Evolutionary conservation across 495 filamentous ascomycete genomes (phyloP), one percentile per base, ranked within the genome.

Genomic region (Aspergillus carlsbadensis): DNA sequence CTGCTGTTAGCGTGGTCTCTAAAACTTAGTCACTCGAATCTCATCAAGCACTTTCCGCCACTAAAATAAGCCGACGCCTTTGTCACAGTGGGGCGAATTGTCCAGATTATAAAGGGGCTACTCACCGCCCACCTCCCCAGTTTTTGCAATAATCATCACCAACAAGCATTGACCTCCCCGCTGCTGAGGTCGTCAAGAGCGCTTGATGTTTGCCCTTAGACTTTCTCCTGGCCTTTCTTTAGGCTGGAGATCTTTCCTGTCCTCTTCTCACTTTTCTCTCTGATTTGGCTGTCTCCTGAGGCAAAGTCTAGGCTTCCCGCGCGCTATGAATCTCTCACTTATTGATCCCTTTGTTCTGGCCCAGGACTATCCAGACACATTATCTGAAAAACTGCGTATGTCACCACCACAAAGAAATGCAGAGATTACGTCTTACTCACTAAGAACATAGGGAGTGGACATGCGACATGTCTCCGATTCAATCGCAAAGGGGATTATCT

Each of bases 401-500:
- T 10, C 4, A 7, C 11, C 5, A 29, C 26, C 4, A 29, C 26
- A 29, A 29, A 29, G 26, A 29, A 29, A 29, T 8, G 8, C 8
- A 29, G 3, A 29, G 3, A 3, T 29, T 29, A 29, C 26, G 3
- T 29, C 26, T 29, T 34, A 21, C 47, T 56, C 15, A 52, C 17
- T 17, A 4, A 33, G 40, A 6, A 15, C 18, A 15, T 14, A 84
- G 83, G 78, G 54, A 85, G 79, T 61, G 86, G 86, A 31, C 84
- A 85, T 72, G 81, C 86, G 18, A 82, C 82, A 21, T 83, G 79
- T 61, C 76, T 97, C 41, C 89, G 92, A 49, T 99, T 99, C 81
- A 96, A 92, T 64, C 88, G 89, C 69, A 88, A 85, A 68, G 94
- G 94, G 64, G 92, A 98, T 69, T 91, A 92, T 62, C 85, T 98